A percentile compares a stretch with the other conserved stretches of the same genome.
phyloP scores from a whole-genome alignment of 257 asterid genomes.

The Salvia splendens region DNA sequence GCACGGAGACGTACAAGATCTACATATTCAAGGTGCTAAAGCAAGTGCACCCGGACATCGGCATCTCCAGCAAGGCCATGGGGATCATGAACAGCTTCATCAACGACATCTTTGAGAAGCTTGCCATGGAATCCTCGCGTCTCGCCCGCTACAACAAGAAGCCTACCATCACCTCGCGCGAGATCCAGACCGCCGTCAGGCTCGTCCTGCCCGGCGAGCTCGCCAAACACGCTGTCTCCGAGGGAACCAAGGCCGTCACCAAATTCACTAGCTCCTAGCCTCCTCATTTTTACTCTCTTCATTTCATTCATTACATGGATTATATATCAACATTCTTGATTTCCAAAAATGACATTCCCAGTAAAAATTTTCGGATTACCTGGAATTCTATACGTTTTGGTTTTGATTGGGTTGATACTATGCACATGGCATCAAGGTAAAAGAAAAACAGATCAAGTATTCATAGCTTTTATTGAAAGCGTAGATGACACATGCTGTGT shows the following conservation, averaged over 20 bases:
- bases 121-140: slow-evolving; percentile 47
- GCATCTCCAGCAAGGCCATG: slow-evolving; percentile 50
- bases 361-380: neutral
- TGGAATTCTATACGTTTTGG: neutral
- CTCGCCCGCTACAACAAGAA: slow-evolving; percentile 49
- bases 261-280: slow-evolving; percentile 48
- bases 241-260: slow-evolving; percentile 53
- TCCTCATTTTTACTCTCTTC: neutral
- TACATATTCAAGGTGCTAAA: slow-evolving; percentile 50
- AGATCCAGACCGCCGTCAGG: slow-evolving; percentile 52
- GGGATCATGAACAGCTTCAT: slow-evolving; percentile 56
- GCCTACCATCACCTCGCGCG: slow-evolving; percentile 50
- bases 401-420: slow-evolving; percentile 1
- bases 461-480: neutral
- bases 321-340: neutral
- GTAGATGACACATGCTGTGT: neutral
- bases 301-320: neutral
- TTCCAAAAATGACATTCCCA: slow-evolving; percentile 1
- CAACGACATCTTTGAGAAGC: slow-evolving; percentile 49
- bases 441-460: no score
- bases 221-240: slow-evolving; percentile 53
- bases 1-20: slow-evolving; percentile 47
- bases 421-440: no score
- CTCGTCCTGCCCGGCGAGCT: slow-evolving; percentile 50
- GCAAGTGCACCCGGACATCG: slow-evolving; percentile 50